phyloP scores from a whole-genome alignment of 768 basidiomycete species.

The Termitomyces sp. region DNA sequence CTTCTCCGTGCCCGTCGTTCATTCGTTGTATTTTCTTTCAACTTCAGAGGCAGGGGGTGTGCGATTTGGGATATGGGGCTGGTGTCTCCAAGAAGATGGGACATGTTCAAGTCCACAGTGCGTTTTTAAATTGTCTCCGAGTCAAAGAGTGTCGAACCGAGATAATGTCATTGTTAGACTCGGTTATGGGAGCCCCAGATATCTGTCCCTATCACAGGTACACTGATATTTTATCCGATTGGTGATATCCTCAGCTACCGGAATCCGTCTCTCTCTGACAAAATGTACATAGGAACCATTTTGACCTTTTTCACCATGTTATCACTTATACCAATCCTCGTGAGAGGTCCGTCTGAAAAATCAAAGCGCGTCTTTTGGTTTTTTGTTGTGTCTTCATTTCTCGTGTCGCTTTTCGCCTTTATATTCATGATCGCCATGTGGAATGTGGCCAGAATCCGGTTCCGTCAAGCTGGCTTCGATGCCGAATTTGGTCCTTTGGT shows the following conservation, averaged over 20 bases:
- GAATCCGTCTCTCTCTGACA: background rate
- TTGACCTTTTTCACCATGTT: conserved; percentile 25
- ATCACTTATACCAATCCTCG: conserved; percentile 22
- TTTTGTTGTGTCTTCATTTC: conserved; percentile 24
- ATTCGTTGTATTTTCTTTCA: conserved; percentile 30
- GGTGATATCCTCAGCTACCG: conserved; percentile 15
- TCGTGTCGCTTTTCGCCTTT: conserved; percentile 26
- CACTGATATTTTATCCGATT: conserved; percentile 32
- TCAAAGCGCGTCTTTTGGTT: conserved; percentile 23
- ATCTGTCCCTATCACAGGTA: conserved; percentile 25
- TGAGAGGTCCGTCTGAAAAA: conserved; percentile 15
- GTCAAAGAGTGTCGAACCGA: background rate
- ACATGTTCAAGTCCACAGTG: conserved; percentile 27
- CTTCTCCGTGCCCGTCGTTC: conserved; percentile 28
- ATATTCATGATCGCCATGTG: conserved; percentile 34
- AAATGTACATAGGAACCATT: conserved; percentile 20
- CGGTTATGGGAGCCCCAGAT: conserved; percentile 36
- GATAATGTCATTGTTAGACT: conserved; percentile 16
- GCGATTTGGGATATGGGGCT: conserved; percentile 38
- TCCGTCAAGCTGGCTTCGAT: conserved; percentile 26
- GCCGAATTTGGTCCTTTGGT: conserved; percentile 33
- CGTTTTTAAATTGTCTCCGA: background rate
- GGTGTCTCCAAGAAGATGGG: conserved; percentile 31
- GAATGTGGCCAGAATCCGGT: conserved; percentile 26
- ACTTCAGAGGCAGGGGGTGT: conserved; percentile 33